Evolutionary conservation across 441 rosid genomes (phyloP).

Genomic region (Biscutella auriculata): DNA sequence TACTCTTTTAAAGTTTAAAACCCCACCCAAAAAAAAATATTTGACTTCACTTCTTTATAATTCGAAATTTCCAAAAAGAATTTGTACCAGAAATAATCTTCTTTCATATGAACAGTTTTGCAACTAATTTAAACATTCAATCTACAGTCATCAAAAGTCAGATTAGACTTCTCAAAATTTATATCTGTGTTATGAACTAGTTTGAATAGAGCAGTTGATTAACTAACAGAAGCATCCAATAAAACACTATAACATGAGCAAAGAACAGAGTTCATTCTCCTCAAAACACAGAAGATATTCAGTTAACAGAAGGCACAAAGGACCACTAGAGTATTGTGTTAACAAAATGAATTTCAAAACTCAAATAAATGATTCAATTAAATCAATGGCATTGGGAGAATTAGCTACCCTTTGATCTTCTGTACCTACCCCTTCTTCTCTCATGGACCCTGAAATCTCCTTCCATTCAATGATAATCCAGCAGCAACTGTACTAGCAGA

Average conservation of each 20-base stretch:
- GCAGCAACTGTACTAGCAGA: slow-evolving; percentile 13
- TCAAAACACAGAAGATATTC: no score
- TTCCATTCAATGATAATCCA: slow-evolving; percentile 34
- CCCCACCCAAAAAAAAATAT: slow-evolving; percentile 14
- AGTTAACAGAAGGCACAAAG: no score
- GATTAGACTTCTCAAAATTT: no score
- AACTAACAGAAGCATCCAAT: no score
- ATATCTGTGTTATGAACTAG: no score
- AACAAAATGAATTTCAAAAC: no score
- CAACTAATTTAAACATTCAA: not conserved
- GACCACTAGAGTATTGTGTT: no score
- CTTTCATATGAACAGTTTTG: not conserved
- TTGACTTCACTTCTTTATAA: slow-evolving; percentile 3
- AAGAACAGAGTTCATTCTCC: no score
- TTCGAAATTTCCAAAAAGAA: not conserved
- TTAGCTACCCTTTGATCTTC: slow-evolving; percentile 1
- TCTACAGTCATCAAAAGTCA: no score
- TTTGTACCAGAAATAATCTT: not conserved
- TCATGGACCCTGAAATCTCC: slow-evolving; percentile 33
- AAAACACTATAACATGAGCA: no score
- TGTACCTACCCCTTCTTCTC: slow-evolving; percentile 21
- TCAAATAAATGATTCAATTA: slow-evolving; percentile 5
- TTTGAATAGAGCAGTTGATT: no score
- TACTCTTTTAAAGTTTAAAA: not conserved
- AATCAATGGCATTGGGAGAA: slow-evolving; percentile 12